Evolutionary conservation across 495 filamentous ascomycete species (phyloP), one percentile per base, ranked within the genome.

Genomic region (Hypomontagnella monticulosa): DNA sequence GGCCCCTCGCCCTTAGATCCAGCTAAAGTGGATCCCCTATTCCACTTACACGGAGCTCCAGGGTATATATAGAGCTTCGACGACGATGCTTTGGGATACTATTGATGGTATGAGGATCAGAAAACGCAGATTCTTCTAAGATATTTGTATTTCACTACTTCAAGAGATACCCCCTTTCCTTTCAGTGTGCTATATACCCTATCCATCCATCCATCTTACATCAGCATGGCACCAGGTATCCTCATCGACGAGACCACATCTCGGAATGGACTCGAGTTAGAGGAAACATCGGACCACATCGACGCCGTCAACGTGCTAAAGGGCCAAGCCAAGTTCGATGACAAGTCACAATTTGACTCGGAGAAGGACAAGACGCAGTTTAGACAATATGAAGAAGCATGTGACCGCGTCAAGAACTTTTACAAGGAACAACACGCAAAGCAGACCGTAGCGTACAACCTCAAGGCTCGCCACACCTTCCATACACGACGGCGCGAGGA

Each of bases 401-500:
- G 89, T 75, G 87, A 90, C 76, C 83, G 90, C 19, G 90, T 95
- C 69, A 90, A 90, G 77, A 81, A 81, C 80, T 95, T 95, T 79
- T 95, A 95, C 82, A 80, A 81, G 30, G 90, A 93, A 73, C 91
- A 93, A 67, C 91, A 95, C 77, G 84, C 84, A 74, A 92, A 91
- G 79, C 91, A 95, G 70, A 95, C 90, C 0, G 88, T 93, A 0
- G 89, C 90, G 11, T 92, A 93, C 83, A 93, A 93, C 78, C 83
- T 93, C 14, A 85, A 88, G 55, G 81, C 90, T 4, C 89, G 93
- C 38, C 82, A 88, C 61, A 79, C 79, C 48, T 93, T 96, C 80
- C 81, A 88, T 71, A 81, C 82, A 42, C 75, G 77, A 5, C 86
- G 79, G 7, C 85, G 91, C 53, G 88, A 87, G 15, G 82, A 89